Base-by-base conservation (phyloP, 2,329 filamentous ascomycete species). In the Capronia epimyces region DNA sequence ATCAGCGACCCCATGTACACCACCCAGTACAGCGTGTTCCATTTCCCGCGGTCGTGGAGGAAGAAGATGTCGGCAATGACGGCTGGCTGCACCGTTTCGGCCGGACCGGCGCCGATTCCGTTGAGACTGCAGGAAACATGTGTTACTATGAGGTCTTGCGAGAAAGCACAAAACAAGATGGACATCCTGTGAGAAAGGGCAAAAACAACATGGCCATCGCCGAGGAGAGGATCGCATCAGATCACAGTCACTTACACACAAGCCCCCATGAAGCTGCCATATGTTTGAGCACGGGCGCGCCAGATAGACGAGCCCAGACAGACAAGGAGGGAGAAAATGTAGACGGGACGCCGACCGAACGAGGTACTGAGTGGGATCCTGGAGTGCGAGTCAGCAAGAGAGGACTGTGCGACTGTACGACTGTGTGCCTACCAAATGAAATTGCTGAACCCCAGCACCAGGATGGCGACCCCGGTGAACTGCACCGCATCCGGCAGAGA, bases 61-160 rank as follows among this genome's bases (percentile, higher is more conserved):
- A 85, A 84, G 62, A 80, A 79, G 9, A 83, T 74, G 60, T 84
- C 81, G 2, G 81, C 78, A 60, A 84, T 83, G 46, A 84, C 75
- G 24, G 77, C 74, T 1, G 80, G 81, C 66, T 81, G 78, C 1
- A 79, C 74, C 0, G 79, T 83, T 67, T 85, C 80, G 2, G 77
- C 75, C 4, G 81, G 80, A 1, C 80, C 81, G 43, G 80, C 79
- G 4, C 77, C 81, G 39, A 84, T 72, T 0, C 81, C 81, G 61
- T 83, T 83, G 5, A 84, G 68, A 27, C 52, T 54, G 25, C 12
- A 21, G 13, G 18, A 37, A 22, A 13, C 9, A n/a, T n/a, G n/a
- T n/a, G n/a, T n/a, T n/a, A n/a, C n/a, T n/a, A n/a, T n/a, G n/a
- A n/a, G n/a, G n/a, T n/a, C n/a, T n/a, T n/a, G n/a, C n/a, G n/a